Base-by-base conservation (phyloP, 192 early-diverging fungal species). In the Coemansia sp. region DNA sequence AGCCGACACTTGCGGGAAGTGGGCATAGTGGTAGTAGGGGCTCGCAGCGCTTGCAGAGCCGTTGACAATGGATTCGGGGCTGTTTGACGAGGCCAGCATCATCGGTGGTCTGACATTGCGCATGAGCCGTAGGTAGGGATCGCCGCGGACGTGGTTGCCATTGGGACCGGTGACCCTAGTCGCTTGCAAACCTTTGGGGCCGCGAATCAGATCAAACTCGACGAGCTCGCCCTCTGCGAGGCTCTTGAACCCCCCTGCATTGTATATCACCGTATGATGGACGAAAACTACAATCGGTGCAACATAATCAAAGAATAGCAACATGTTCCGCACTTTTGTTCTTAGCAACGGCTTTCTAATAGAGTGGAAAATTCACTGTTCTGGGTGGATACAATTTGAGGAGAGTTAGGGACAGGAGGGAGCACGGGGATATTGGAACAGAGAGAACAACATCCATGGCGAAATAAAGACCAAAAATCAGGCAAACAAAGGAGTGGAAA, bases 141-240 rank as follows among this genome's bases (percentile, higher is more conserved):
- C 92, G 13, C 93, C 93, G n/a, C 84, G 84, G 46, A 95, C 93
- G 65, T 78, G 76, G 3, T 62, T 61, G 46, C 91, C 90, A 61
- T 81, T 69, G 1, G 91, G 91, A 8, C 92, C 92, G 19, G 91
- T 86, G 9, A 93, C 92, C 41, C 91, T 85, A 10, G 91, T 86
- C 2, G 93, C 93, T 68, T 92, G 91, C 62, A 89, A 74, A 0
- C 93, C 93, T 71, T 95, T 95, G 35, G 88, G 83, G 6, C 93
- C 92, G 46, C 85, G 77, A 14, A 84, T 76, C 10, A 89, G 59
- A 38, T 88, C 88, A 61, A 87, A 91, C 46, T 91, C 90, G 19
- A 91, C 90, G 4, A n/a, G 43, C 66, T 81, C 74, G 79, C 84
- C 87, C 75, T 91, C 89, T 61, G 85, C 87, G 29, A 91, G 74